Evolutionary conservation across 78 protist genomes (phyloP).

Genomic region (Anaeramoeba flamelloides): DNA sequence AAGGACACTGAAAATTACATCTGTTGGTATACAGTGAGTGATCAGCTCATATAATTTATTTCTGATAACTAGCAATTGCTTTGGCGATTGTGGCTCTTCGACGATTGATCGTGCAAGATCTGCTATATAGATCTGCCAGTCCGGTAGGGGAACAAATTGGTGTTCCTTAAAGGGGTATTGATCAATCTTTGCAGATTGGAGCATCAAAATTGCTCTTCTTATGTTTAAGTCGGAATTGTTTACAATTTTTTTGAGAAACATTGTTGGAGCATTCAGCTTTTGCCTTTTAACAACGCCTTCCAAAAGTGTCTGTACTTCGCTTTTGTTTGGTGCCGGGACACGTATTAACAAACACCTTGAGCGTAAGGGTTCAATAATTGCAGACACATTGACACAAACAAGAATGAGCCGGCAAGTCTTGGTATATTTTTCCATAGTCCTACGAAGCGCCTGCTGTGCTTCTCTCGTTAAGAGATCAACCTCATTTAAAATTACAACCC

Average conservation of each 20-base stretch:
- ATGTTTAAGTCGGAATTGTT: slow-evolving; percentile 47
- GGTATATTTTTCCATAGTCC: slow-evolving; percentile 90
- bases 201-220: slow-evolving; percentile 59
- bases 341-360: slow-evolving; percentile 78
- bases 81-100: slow-evolving; percentile 56
- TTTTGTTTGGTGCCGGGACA: slow-evolving; percentile 61
- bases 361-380: slow-evolving; percentile 73
- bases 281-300: no score
- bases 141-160: slow-evolving; percentile 35
- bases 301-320: slow-evolving; percentile 37
- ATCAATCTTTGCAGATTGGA: slow-evolving; percentile 55
- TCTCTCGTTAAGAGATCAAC: slow-evolving; percentile 61
- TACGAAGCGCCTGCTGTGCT: slow-evolving; percentile 93
- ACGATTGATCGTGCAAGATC: slow-evolving; percentile 36
- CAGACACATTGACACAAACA: slow-evolving; percentile 28
- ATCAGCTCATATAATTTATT: slow-evolving; percentile 68
- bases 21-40: slow-evolving; percentile 81
- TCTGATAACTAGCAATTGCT: slow-evolving; percentile 44
- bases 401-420: slow-evolving; percentile 43
- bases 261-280: no score
- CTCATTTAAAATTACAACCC: slow-evolving; percentile 73
- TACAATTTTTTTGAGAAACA: slow-evolving; percentile 28
- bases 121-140: slow-evolving; percentile 61
- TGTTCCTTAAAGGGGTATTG: slow-evolving; percentile 25
- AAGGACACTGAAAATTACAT: slow-evolving; percentile 46